Conservation (phyloP, 108 stramenopile genomes). For the Chaetoceros tenuissimus region DNA sequence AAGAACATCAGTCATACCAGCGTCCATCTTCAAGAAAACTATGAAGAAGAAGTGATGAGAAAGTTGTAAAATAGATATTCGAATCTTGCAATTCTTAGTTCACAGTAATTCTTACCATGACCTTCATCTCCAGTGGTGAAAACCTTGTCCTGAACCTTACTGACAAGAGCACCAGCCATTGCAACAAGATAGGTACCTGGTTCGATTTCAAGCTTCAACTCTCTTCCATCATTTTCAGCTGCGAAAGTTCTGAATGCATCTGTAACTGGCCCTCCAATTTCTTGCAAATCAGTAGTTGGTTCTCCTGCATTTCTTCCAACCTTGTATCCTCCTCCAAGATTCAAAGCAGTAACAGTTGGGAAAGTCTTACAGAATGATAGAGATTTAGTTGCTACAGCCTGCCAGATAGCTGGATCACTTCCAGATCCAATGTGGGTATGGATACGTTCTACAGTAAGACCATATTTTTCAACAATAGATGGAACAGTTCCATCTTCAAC, state of each 20-base stretch:
- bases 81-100: too few species aligned
- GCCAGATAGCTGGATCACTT: constrained; percentile 95
- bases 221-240: constrained; percentile 75
- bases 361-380: constrained; percentile 83
- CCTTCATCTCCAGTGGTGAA: constrained; percentile 51
- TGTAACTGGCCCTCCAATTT: constrained; percentile 85
- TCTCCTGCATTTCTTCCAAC: constrained; percentile 91
- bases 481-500: constrained; percentile 78
- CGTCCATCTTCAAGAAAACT: constrained; percentile 88
- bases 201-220: constrained; percentile 93
- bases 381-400: constrained; percentile 81
- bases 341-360: constrained; percentile 75
- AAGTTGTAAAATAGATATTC: too few species aligned
- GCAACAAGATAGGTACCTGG: constrained; percentile 97
- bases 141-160: constrained; percentile 87
- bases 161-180: constrained; percentile 90
- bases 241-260: constrained; percentile 86
- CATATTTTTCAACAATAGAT: constrained; percentile 81
- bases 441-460: constrained; percentile 85
- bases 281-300: constrained; percentile 86
- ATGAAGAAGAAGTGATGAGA: constrained; percentile 4
- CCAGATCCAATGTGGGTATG: constrained; percentile 99
- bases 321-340: constrained; percentile 98
- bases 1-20: constrained; percentile 98
- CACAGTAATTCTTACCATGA: constrained; percentile 18